A percentile compares a stretch with the other conserved stretches of the same genome.
Evolutionary conservation across 352 stramenopile species (phyloP).

Genomic region (Pythium phragmiticola): DNA sequence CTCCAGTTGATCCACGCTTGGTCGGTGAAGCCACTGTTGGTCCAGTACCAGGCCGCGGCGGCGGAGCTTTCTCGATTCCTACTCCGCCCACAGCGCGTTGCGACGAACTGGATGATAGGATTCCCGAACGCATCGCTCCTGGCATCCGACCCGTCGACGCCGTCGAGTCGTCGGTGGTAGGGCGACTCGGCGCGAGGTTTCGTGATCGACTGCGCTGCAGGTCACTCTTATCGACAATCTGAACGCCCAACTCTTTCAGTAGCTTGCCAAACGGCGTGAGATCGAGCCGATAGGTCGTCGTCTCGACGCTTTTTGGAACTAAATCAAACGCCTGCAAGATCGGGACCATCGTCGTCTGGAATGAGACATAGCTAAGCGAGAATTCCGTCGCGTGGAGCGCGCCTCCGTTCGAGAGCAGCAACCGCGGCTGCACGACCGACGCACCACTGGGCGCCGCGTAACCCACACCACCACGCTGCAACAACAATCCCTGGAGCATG

Average conservation of each 20-base stretch:
- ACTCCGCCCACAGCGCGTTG: constrained; percentile 10
- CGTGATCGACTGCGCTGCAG: constrained; percentile 13
- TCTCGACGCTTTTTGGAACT: constrained; percentile 19
- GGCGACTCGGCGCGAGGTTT: constrained; percentile 6
- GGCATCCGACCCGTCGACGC: not conserved
- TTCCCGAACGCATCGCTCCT: constrained; percentile 12
- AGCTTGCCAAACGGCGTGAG: constrained; percentile 15
- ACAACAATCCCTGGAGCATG: constrained; percentile 52
- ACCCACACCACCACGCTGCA: constrained; percentile 59
- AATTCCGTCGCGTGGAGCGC: constrained; percentile 6
- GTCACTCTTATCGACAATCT: constrained; percentile 19
- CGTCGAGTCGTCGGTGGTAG: not conserved
- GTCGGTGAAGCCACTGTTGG: constrained; percentile 46
- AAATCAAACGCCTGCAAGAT: constrained; percentile 20
- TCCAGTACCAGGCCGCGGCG: not conserved
- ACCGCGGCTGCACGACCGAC: constrained; percentile 55
- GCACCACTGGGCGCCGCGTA: constrained; percentile 43
- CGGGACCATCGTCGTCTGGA: constrained; percentile 15
- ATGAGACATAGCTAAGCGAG: constrained; percentile 17
- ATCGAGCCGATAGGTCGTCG: constrained; percentile 4
- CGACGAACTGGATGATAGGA: constrained; percentile 7
- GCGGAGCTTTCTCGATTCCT: constrained; percentile 29
- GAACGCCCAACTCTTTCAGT: constrained; percentile 21
- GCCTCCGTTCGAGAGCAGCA: constrained; percentile 6
- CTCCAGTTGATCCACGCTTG: constrained; percentile 36